Evolutionary conservation across 306 rosid genomes (phyloP).

Genomic region (Fagus sylvatica): DNA sequence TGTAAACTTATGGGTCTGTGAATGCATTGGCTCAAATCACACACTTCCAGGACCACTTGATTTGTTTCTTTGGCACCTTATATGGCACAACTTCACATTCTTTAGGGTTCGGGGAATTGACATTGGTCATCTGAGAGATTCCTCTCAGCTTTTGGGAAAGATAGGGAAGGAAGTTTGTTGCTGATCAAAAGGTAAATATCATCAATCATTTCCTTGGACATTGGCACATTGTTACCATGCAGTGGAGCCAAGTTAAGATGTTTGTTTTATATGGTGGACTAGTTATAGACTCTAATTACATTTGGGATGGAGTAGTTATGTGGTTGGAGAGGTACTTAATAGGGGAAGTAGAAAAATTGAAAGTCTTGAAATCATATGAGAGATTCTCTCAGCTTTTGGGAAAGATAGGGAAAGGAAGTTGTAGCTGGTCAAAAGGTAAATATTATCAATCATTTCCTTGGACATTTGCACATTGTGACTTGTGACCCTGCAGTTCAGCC

Average conservation of each 20-base stretch:
- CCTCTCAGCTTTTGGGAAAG: not conserved
- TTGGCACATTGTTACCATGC: not conserved
- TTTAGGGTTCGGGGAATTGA: not conserved
- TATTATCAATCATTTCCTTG: not conserved
- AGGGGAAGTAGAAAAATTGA: not conserved
- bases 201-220: not conserved
- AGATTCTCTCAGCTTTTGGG: not conserved
- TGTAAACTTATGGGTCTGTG: too few species aligned
- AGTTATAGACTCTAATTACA: not conserved
- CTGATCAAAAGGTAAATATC: not conserved
- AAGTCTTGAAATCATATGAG: not conserved
- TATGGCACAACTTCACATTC: too few species aligned
- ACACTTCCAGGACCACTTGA: too few species aligned
- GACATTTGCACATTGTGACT: not conserved
- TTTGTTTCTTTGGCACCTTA: too few species aligned
- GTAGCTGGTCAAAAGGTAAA: not conserved
- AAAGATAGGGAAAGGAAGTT: not conserved
- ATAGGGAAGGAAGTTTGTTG: not conserved
- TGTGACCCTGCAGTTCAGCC: not conserved
- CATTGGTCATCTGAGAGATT: not conserved
- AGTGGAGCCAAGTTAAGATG: not conserved
- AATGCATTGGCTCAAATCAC: too few species aligned
- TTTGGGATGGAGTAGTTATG: not conserved
- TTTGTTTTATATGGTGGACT: constrained; percentile 1
- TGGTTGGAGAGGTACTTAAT: not conserved